Percentiles rank a stretch among this genome's conserved stretches.
Conservation (phyloP, 306 rosid genomes). For the Vicia faba region DNA sequence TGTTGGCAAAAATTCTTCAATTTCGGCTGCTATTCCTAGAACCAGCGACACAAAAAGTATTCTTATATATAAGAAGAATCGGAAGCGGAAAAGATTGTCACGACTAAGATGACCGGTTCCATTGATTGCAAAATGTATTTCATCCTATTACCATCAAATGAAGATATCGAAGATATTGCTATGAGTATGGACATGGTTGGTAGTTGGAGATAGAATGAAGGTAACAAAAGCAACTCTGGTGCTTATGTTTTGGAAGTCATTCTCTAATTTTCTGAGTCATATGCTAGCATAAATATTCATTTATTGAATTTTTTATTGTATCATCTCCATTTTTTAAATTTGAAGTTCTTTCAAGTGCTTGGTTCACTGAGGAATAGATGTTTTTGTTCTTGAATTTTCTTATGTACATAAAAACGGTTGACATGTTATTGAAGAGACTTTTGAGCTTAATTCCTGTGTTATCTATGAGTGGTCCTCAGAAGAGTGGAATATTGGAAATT, state of each 20-base stretch:
- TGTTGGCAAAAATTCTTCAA: constrained; percentile 56
- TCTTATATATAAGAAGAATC: constrained; percentile 44
- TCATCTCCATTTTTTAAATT: constrained; percentile 11
- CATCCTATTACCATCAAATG: constrained; percentile 8
- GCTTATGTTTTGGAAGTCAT: constrained; percentile 21
- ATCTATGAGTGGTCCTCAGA: neutral
- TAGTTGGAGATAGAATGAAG: constrained; percentile 30
- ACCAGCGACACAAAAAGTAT: constrained; percentile 38
- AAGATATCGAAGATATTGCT: constrained; percentile 26
- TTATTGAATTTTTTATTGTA: constrained; percentile 25
- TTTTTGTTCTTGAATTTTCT: constrained; percentile 25
- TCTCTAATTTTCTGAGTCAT: constrained; percentile 23
- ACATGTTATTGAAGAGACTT: neutral
- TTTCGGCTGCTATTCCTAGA: constrained; percentile 41
- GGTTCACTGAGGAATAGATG: constrained; percentile 30
- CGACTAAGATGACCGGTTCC: constrained; percentile 50
- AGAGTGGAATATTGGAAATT: no score
- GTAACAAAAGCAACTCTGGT: constrained; percentile 28
- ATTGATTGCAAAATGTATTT: neutral
- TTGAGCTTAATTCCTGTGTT: constrained; percentile 13
- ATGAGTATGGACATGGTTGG: constrained; percentile 2
- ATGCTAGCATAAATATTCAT: constrained; percentile 25
- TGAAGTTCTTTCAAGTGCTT: constrained; percentile 10
- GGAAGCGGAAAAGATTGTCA: constrained; percentile 49
- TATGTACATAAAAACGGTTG: constrained; percentile 30